Percentiles rank a stretch among this genome's conserved stretches.
Conservation (phyloP, 1,284 basidiomycete genomes). For the Pholiota adiposa region DNA sequence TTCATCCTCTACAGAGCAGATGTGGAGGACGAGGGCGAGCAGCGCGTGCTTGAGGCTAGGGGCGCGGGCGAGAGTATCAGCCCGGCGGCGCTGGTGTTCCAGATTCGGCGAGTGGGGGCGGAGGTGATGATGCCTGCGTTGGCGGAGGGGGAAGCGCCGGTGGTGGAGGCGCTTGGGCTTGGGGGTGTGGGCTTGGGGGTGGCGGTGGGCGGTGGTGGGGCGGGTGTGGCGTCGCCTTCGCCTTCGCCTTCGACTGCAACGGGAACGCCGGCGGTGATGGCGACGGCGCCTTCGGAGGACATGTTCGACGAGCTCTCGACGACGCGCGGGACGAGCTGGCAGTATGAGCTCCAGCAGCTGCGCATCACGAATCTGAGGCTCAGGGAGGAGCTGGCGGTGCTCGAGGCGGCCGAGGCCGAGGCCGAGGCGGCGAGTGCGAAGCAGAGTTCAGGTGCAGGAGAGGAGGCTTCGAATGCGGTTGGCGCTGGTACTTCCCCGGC, state of each 20-base stretch:
- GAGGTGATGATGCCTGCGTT: constrained; percentile 18
- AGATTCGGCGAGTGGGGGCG: constrained; percentile 33
- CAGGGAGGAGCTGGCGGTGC: constrained; percentile 64
- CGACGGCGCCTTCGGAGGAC: too few relatives aligned
- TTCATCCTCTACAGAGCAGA: constrained; percentile 26
- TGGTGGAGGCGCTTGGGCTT: neutral
- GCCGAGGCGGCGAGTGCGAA: too few relatives aligned
- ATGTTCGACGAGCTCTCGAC: constrained; percentile 79
- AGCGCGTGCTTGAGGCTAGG: constrained; percentile 18
- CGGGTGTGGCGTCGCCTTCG: too few relatives aligned
- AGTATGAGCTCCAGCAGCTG: constrained; percentile 90
- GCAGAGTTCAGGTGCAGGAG: too few relatives aligned
- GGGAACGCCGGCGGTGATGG: neutral
- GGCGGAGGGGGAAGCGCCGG: neutral
- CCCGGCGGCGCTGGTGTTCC: constrained; percentile 40
- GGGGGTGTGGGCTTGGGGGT: too few relatives aligned
- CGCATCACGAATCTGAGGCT: constrained; percentile 76
- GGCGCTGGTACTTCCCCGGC: too few relatives aligned
- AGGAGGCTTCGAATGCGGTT: neutral
- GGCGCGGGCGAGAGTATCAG: constrained; percentile 28
- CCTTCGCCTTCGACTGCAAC: too few relatives aligned
- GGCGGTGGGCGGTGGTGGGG: too few relatives aligned
- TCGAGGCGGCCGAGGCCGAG: constrained; percentile 57
- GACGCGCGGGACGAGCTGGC: constrained; percentile 78
- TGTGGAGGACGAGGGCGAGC: constrained; percentile 10